Evolutionary conservation across 371 early-diverging fungal genomes (phyloP).

Genomic region (Mucor velutinosus): DNA sequence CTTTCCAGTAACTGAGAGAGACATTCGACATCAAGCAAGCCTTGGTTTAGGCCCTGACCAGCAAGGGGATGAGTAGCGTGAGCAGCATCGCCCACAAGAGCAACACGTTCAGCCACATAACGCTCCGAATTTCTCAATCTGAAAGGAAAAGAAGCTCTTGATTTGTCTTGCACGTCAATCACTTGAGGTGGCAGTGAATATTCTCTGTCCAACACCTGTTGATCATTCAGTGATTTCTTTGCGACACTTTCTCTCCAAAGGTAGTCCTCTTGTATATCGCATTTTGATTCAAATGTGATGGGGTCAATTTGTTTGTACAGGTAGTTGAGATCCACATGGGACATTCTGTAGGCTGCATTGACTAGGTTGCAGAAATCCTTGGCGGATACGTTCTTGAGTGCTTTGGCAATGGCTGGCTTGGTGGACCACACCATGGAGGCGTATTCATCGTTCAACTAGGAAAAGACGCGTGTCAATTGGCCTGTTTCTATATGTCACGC

Average conservation of each 20-base stretch:
- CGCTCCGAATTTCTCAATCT: slow-evolving; percentile 76
- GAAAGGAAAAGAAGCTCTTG: slow-evolving; percentile 87
- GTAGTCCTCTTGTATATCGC: slow-evolving; percentile 62
- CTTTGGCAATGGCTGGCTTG: slow-evolving; percentile 62
- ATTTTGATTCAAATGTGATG: slow-evolving; percentile 34
- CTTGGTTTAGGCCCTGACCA: slow-evolving; percentile 96
- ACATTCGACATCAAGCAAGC: slow-evolving; percentile 82
- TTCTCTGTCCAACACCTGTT: slow-evolving; percentile 26
- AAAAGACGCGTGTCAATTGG: neutral
- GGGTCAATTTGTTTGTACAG: slow-evolving; percentile 60
- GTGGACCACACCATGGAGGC: slow-evolving; percentile 94
- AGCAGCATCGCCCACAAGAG: slow-evolving; percentile 96
- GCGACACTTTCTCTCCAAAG: slow-evolving; percentile 68
- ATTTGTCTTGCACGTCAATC: slow-evolving; percentile 62
- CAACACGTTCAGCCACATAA: slow-evolving; percentile 80
- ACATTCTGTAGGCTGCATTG: slow-evolving; percentile 81
- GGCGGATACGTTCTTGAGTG: slow-evolving; percentile 63
- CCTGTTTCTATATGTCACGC: neutral
- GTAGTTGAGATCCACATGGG: slow-evolving; percentile 74
- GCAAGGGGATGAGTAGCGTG: slow-evolving; percentile 96
- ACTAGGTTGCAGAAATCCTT: slow-evolving; percentile 70
- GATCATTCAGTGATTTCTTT: slow-evolving; percentile 27
- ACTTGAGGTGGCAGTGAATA: slow-evolving; percentile 65
- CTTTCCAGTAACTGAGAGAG: slow-evolving; percentile 64
- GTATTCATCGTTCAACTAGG: slow-evolving; percentile 56